These are phyloP conservation scores for Apiotrichum mycotoxinovorans DNA, from an alignment of 1,284 basidiomycete species.

Conservation along the genomic window DNA sequence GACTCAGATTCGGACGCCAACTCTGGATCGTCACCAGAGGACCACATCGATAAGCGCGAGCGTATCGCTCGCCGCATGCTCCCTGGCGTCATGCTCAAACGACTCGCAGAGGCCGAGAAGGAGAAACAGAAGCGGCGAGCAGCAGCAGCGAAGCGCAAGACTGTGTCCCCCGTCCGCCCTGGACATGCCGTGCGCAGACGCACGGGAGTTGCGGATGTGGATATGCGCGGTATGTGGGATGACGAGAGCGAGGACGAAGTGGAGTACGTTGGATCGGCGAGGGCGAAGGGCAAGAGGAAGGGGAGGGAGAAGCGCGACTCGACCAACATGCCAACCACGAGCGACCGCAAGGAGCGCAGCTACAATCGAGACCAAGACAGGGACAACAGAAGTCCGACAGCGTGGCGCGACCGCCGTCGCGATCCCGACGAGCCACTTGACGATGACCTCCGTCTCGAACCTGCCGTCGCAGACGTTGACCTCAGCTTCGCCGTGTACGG, in stretches of 20 bases:
- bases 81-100: slow-evolving; percentile 40
- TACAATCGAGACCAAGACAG: too few species aligned
- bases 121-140: slow-evolving; percentile 19
- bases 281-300: not conserved
- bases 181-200: slow-evolving; percentile 37
- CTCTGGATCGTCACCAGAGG: not conserved
- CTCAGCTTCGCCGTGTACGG: slow-evolving; percentile 1
- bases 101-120: slow-evolving; percentile 19
- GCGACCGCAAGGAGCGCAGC: too few species aligned
- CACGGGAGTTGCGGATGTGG: slow-evolving; percentile 11
- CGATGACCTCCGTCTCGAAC: not conserved
- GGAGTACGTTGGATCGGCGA: not conserved
- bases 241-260: not conserved
- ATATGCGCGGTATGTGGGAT: slow-evolving; percentile 20
- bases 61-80: slow-evolving; percentile 43
- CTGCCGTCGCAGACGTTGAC: not conserved
- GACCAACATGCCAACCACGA: too few species aligned
- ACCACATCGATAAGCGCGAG: slow-evolving; percentile 22
- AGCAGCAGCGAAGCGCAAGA: slow-evolving; percentile 1
- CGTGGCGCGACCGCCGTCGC: not conserved
- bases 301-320: not conserved
- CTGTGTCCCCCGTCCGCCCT: slow-evolving; percentile 29
- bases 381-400: slow-evolving; percentile 1
- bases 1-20: not conserved
- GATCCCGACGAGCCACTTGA: slow-evolving; percentile 2